These are phyloP conservation scores for Hamamelis virginiana DNA, from an alignment of 164 flowering plant species.

Conservation along the genomic window DNA sequence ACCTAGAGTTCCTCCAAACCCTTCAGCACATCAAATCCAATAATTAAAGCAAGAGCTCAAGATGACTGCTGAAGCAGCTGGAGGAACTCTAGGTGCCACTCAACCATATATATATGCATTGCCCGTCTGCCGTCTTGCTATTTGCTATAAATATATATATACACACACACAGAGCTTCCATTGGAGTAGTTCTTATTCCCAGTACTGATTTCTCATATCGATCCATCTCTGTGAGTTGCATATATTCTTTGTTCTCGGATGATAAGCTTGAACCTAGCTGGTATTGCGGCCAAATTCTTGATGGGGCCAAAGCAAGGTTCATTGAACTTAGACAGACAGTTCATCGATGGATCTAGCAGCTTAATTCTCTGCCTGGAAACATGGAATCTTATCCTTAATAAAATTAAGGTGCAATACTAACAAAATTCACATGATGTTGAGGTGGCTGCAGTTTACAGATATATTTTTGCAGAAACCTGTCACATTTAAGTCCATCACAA, in stretches of 20 bases:
- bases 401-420: too few species aligned
- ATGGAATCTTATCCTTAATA: too few species aligned
- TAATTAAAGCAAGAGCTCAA: neutral
- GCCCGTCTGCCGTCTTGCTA: neutral
- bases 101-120: too few species aligned
- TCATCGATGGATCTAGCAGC: neutral
- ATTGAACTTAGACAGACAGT: neutral
- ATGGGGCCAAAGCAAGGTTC: neutral
- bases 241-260: neutral
- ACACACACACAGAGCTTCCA: neutral
- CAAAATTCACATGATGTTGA: too few species aligned
- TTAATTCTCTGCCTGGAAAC: too few species aligned
- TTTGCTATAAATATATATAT: neutral
- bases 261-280: neutral
- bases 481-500: too few species aligned
- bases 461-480: too few species aligned
- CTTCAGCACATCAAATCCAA: neutral
- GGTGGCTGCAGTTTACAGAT: too few species aligned
- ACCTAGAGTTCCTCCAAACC: slow-evolving; percentile 5
- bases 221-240: neutral
- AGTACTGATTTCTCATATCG: too few species aligned
- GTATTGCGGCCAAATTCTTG: neutral
- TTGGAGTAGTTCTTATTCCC: too few species aligned
- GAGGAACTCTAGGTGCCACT: neutral
- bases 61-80: neutral